Base-by-base conservation (phyloP, 345 rosid species). In the Rubroshorea leprosula region DNA sequence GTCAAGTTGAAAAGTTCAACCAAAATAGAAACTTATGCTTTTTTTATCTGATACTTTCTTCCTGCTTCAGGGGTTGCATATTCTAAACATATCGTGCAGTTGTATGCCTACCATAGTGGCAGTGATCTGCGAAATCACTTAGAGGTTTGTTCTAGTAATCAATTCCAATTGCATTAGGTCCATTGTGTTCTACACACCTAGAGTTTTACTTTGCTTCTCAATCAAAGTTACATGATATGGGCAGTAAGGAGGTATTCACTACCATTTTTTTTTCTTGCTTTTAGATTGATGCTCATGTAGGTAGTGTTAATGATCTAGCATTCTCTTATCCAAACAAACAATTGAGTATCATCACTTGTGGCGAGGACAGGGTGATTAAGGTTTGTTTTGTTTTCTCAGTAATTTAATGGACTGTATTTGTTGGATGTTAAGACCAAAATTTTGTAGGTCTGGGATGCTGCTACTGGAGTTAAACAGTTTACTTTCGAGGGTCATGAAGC, bases 251-350 rank as follows among this genome's bases (percentile, higher is more conserved):
- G n/a, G n/a, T 57, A 31, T 49, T 53, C 66, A 54, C 58, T 26
- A 9, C 23, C 5, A 19, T 58, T 25, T 35, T 57, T 22, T 47
- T 26, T 60, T 51, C 47, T 27, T 20, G 17, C 31, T 61, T 70
- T 57, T 68, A 90, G 97, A 84, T 90, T 59, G 97, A 90, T 23
- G 97, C 97, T 62, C 97, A 90, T 74, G 69, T 18, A 15, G 97
- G 97, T 63, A 84, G 78, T 68, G 97, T 90, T 47, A 84, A 76
- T 63, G 95, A 90, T 76, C 88, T 90, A 24, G 88, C 95, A 7
- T 86, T 90, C 65, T 78, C 88, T 61, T 78, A 75, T 69, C 86
- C 91, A 60, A 80, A 74, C 82, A 87, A 90, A 54, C 88, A 82
- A 68, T 71, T 78, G 50, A 68, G 75, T 64, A 66, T 86, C 58